A percentile compares a stretch with the other conserved stretches of the same genome.
Conservation (phyloP, 2,329 filamentous ascomycete genomes). For the Scytalidium lignicola region DNA sequence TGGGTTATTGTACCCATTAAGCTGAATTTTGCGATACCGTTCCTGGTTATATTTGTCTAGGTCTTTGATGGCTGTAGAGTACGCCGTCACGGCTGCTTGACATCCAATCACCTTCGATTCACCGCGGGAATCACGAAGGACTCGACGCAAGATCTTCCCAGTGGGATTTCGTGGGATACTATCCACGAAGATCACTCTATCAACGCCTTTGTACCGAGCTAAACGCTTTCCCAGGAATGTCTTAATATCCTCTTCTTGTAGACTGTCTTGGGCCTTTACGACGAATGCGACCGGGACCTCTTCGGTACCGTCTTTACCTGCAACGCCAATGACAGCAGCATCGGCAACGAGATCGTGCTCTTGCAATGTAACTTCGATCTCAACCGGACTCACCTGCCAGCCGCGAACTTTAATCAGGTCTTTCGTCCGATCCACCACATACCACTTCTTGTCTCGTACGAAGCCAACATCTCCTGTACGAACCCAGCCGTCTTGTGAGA, state of each 20-base stretch:
- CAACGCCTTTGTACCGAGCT: constrained; percentile 42
- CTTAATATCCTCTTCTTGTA: constrained; percentile 38
- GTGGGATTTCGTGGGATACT: constrained; percentile 42
- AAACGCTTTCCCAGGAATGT: constrained; percentile 33
- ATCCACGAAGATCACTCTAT: constrained; percentile 42
- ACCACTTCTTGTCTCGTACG: constrained; percentile 31
- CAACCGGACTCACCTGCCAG: constrained; percentile 43
- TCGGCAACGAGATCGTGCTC: constrained; percentile 38
- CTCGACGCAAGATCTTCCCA: constrained; percentile 38
- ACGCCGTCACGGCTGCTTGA: constrained; percentile 1
- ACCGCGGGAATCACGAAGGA: constrained; percentile 12
- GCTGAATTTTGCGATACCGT: no score
- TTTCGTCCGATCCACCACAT: constrained; percentile 36
- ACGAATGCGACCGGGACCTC: constrained; percentile 41
- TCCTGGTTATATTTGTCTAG: no score
- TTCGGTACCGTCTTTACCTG: constrained; percentile 25
- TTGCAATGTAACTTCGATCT: constrained; percentile 40
- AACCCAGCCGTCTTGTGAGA: constrained; percentile 30
- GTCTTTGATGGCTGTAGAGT: constrained; percentile 1
- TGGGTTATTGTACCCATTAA: no score
- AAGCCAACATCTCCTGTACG: constrained; percentile 40
- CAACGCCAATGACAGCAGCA: constrained; percentile 41
- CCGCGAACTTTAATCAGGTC: constrained; percentile 42
- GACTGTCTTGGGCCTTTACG: constrained; percentile 26
- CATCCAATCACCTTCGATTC: not conserved